A percentile compares a stretch with the other conserved stretches of the same genome.
phyloP scores from a whole-genome alignment of 1,139 yeast species.

The Geotrichum bryndzae region DNA sequence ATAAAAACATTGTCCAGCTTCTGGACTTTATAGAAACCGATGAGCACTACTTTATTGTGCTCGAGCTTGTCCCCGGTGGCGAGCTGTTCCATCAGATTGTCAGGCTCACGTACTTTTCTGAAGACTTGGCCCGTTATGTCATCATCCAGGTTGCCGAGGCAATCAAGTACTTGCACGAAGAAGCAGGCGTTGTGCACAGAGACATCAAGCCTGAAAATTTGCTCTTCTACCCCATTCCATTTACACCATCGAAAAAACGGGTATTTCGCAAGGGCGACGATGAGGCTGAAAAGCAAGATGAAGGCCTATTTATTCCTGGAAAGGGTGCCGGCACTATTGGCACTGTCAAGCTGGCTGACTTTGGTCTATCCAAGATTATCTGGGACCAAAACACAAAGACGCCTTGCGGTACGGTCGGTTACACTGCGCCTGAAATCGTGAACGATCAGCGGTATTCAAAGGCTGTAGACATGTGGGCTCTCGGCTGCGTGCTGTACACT shows the following conservation, averaged over 20 bases:
- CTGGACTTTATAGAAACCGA: slow-evolving; percentile 60
- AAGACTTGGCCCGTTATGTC: slow-evolving; percentile 76
- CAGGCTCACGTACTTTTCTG: slow-evolving; percentile 83
- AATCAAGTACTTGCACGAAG: slow-evolving; percentile 71
- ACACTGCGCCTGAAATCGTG: slow-evolving; percentile 93
- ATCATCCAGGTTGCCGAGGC: slow-evolving; percentile 81
- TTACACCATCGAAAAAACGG: slow-evolving; percentile 46
- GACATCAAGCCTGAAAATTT: slow-evolving; percentile 94
- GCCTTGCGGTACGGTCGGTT: slow-evolving; percentile 87
- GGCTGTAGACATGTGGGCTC: slow-evolving; percentile 93
- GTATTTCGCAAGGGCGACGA: slow-evolving; percentile 62
- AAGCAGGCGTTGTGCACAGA: slow-evolving; percentile 83
- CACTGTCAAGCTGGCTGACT: slow-evolving; percentile 78
- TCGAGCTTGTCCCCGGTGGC: slow-evolving; percentile 88
- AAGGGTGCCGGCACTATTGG: slow-evolving; percentile 92
- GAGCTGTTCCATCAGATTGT: slow-evolving; percentile 93
- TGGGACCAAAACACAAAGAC: slow-evolving; percentile 65
- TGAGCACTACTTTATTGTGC: slow-evolving; percentile 66
- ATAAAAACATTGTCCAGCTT: slow-evolving; percentile 67
- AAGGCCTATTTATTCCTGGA: slow-evolving; percentile 71
- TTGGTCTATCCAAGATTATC: slow-evolving; percentile 84
- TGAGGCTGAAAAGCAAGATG: slow-evolving; percentile 58
- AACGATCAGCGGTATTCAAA: slow-evolving; percentile 79
- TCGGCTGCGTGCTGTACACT: slow-evolving; percentile 89
- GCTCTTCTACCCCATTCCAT: slow-evolving; percentile 69